Conservation (phyloP, 768 basidiomycete species). For the Serendipita sp. region DNA sequence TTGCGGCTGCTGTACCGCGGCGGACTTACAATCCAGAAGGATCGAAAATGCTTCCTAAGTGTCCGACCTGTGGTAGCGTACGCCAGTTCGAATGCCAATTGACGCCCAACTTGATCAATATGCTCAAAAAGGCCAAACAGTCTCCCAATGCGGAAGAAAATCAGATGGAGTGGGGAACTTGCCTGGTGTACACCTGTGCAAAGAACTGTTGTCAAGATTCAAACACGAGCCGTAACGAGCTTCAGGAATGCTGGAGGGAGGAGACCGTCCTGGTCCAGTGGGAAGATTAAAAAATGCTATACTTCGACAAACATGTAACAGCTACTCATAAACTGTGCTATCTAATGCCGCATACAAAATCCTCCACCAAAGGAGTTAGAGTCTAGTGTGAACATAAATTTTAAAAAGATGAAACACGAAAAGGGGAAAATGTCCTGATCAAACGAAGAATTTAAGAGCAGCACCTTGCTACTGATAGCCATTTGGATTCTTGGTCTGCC, state of each 20-base stretch:
- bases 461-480: conserved; percentile 29
- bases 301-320: not conserved
- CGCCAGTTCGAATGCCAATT: conserved; percentile 86
- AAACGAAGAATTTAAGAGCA: too few species aligned
- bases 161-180: conserved; percentile 93
- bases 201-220: conserved; percentile 49
- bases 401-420: too few species aligned
- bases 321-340: not conserved
- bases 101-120: conserved; percentile 84
- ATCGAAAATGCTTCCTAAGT: conserved; percentile 34
- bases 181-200: conserved; percentile 75
- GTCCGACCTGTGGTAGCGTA: conserved; percentile 46
- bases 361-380: not conserved
- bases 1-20: conserved; percentile 27
- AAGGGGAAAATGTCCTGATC: too few species aligned
- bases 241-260: conserved; percentile 44
- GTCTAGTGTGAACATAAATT: too few species aligned
- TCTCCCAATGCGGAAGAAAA: conserved; percentile 22
- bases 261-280: conserved; percentile 63
- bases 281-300: conserved; percentile 33
- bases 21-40: conserved; percentile 36
- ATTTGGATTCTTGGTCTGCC: conserved; percentile 83
- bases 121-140: conserved; percentile 32
- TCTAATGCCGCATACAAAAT: not conserved
- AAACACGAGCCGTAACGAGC: conserved; percentile 21